Percentiles rank a stretch among this genome's conserved stretches.
phyloP scores from a whole-genome alignment of 176 grass and related monocot genomes.

The Neostapfia colusana region DNA sequence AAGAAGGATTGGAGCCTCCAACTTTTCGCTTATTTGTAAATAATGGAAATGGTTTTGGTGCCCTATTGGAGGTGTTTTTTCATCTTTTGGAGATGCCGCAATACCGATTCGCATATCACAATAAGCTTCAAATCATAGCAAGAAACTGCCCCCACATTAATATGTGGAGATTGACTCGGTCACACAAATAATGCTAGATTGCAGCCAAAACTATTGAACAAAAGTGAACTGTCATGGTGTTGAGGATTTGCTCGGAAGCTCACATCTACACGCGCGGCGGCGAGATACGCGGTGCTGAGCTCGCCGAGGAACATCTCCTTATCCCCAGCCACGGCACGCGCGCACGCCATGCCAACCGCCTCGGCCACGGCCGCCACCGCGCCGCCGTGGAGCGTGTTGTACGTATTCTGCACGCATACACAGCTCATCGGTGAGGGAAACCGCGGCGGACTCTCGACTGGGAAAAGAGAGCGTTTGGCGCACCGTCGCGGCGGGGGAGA shows the following conservation, averaged over 20 bases:
- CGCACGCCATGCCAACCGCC: conserved; percentile 52
- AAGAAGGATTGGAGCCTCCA: no score
- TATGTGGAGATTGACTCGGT: background rate
- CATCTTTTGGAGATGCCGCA: background rate
- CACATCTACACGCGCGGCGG: conserved; percentile 45
- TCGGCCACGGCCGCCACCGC: conserved; percentile 51
- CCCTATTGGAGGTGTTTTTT: no score
- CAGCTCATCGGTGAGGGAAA: background rate
- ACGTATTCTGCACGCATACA: conserved; percentile 34
- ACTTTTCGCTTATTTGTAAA: no score
- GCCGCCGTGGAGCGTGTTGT: conserved; percentile 63
- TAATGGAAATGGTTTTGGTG: no score
- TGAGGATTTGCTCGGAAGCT: conserved; percentile 9
- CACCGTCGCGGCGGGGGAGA: conserved; percentile 30
- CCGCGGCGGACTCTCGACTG: background rate
- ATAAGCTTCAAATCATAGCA: background rate
- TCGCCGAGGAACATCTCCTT: conserved; percentile 63
- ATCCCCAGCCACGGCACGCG: conserved; percentile 31
- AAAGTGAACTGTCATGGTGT: background rate
- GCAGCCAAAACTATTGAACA: background rate
- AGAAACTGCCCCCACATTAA: background rate
- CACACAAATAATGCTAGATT: background rate
- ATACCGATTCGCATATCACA: background rate
- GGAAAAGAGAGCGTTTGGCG: background rate
- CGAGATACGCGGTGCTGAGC: conserved; percentile 51